A percentile compares a stretch with the other conserved stretches of the same genome.
These are phyloP conservation scores for Exophiala calicioides DNA, from an alignment of 2,329 filamentous ascomycete species.

Conservation along the genomic window DNA sequence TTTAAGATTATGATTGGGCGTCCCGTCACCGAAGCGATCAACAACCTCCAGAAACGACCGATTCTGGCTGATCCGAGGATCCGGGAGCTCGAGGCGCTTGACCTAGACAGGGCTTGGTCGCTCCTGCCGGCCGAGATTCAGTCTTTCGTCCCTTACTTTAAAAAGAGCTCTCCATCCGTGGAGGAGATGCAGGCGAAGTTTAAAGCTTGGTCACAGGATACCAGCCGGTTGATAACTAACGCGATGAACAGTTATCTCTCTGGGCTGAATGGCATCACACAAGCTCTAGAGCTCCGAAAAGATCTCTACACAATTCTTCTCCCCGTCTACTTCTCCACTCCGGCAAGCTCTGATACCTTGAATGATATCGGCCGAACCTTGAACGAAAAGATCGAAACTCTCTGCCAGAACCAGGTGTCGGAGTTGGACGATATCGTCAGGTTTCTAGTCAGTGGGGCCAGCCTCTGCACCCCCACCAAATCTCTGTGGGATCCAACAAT, in stretches of 20 bases:
- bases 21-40: constrained; percentile 69
- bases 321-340: constrained; percentile 64
- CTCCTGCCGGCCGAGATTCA: constrained; percentile 83
- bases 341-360: constrained; percentile 61
- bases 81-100: constrained; percentile 51
- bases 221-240: constrained; percentile 60
- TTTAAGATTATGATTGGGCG: constrained; percentile 75
- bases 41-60: constrained; percentile 66
- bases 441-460: constrained; percentile 5
- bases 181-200: constrained; percentile 62
- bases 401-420: constrained; percentile 17
- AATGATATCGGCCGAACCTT: constrained; percentile 68
- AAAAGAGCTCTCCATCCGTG: constrained; percentile 72
- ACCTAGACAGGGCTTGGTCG: constrained; percentile 72
- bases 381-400: constrained; percentile 53
- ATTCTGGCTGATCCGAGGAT: constrained; percentile 73
- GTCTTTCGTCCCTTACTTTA: constrained; percentile 83
- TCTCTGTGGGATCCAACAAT: constrained; percentile 27
- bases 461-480: neutral
- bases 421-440: constrained; percentile 16
- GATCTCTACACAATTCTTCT: constrained; percentile 75
- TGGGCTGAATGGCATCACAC: constrained; percentile 64
- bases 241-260: constrained; percentile 63
- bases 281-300: constrained; percentile 69
- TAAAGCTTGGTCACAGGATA: constrained; percentile 63